Evolutionary conservation across 1,284 basidiomycete species (phyloP).

Genomic region (Peniophora sp.): DNA sequence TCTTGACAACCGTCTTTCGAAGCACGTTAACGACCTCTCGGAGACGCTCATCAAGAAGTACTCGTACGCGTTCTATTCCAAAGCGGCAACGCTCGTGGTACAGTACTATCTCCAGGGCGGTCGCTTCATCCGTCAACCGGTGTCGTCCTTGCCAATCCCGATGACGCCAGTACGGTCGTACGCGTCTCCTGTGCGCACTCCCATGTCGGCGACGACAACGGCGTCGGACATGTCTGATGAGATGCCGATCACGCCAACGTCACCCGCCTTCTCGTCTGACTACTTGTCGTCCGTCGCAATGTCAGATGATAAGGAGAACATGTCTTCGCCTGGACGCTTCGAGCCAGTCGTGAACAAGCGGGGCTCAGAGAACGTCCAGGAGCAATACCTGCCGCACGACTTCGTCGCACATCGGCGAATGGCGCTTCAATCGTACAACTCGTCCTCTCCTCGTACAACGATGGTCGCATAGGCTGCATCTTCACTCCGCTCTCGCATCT

Average conservation of each 20-base stretch:
- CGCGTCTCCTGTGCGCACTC: slow-evolving; percentile 50
- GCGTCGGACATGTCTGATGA: slow-evolving; percentile 72
- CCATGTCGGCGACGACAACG: slow-evolving; percentile 63
- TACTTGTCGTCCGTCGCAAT: slow-evolving; percentile 42
- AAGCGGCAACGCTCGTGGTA: slow-evolving; percentile 86
- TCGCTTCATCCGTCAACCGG: slow-evolving; percentile 47
- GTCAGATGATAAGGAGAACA: slow-evolving; percentile 73
- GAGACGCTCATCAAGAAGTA: slow-evolving; percentile 97
- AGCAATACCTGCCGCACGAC: slow-evolving; percentile 73
- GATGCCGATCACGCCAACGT: slow-evolving; percentile 73
- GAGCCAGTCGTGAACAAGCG: slow-evolving; percentile 68
- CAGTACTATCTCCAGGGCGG: slow-evolving; percentile 86
- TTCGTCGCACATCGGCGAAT: slow-evolving; percentile 67
- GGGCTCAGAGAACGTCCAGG: slow-evolving; percentile 54
- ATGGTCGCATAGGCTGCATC: slow-evolving; percentile 45
- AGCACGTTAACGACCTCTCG: slow-evolving; percentile 84
- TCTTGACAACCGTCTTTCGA: slow-evolving; percentile 80
- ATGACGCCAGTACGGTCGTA: slow-evolving; percentile 60
- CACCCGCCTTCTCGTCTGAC: slow-evolving; percentile 51
- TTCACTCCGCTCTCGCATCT: slow-evolving; percentile 11
- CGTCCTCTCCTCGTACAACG: slow-evolving; percentile 33
- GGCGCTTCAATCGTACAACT: slow-evolving; percentile 60
- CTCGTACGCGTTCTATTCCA: slow-evolving; percentile 90
- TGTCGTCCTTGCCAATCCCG: slow-evolving; percentile 41
- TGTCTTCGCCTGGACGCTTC: slow-evolving; percentile 43